A percentile compares a stretch with the other conserved stretches of the same genome.
Conservation (phyloP, 768 basidiomycete species). For the Podaxis sp. region DNA sequence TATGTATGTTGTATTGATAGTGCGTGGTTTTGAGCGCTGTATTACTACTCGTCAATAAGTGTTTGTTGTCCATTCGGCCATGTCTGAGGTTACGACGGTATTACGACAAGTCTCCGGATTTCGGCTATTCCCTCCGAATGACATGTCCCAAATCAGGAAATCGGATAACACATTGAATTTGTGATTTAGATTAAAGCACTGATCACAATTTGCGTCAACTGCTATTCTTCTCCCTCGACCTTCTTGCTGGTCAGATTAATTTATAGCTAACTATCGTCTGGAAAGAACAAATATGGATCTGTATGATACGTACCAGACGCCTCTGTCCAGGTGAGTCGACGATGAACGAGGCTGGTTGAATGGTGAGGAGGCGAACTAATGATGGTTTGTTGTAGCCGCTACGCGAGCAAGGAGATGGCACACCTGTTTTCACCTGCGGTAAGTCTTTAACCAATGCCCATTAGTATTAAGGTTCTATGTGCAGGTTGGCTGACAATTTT, state of each 20-base stretch:
- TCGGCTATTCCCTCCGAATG: neutral
- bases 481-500: neutral
- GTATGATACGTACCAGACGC: conserved; percentile 77
- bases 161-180: neutral
- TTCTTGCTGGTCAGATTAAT: neutral
- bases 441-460: conserved; percentile 27
- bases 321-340: conserved; percentile 64
- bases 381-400: conserved; percentile 59
- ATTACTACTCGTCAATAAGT: conserved; percentile 1
- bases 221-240: neutral
- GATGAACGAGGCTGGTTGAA: neutral
- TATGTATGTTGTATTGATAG: conserved; percentile 14
- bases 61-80: neutral
- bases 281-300: conserved; percentile 46
- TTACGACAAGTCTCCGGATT: neutral
- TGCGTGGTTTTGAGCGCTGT: conserved; percentile 12
- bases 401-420: conserved; percentile 99
- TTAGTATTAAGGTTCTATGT: neutral
- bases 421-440: conserved; percentile 94
- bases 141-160: conserved; percentile 3
- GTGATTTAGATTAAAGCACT: neutral
- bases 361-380: neutral
- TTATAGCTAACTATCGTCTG: conserved; percentile 1
- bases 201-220: neutral
- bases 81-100: neutral